Percentiles rank a stretch among this genome's conserved stretches.
Conservation (phyloP, 176 grass and related monocot species). For the Rhipidocladum racemiflorum region DNA sequence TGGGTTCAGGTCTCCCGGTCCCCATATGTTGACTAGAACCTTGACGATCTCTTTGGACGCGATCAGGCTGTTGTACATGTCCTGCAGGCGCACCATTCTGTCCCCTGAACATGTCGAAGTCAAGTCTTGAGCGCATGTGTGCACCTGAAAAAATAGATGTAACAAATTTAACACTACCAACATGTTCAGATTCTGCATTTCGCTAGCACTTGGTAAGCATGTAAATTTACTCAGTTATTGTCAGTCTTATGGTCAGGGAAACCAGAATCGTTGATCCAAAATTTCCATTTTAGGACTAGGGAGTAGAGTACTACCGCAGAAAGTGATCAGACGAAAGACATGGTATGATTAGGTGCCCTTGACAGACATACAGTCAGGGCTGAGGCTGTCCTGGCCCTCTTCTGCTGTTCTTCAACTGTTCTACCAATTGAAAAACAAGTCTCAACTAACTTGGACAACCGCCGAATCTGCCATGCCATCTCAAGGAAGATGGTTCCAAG, state of each 20-base stretch:
- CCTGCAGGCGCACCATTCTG: constrained; percentile 23
- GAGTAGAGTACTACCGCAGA: neutral
- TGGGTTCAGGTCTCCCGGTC: constrained; percentile 29
- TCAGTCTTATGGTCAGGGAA: neutral
- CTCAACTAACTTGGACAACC: constrained; percentile 26
- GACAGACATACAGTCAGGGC: constrained; percentile 25
- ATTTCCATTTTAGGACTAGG: neutral
- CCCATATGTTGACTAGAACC: constrained; percentile 41
- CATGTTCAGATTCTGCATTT: neutral
- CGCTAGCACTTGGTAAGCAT: neutral
- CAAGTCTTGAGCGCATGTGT: neutral
- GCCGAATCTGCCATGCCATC: constrained; percentile 36
- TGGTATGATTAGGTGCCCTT: constrained; percentile 20
- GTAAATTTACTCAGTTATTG: neutral
- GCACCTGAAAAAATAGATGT: constrained; percentile 23
- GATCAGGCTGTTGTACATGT: constrained; percentile 53
- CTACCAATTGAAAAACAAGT: constrained; percentile 32
- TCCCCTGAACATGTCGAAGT: neutral
- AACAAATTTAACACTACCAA: neutral
- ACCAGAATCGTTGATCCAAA: neutral
- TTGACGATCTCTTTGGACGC: constrained; percentile 72
- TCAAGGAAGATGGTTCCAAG: neutral
- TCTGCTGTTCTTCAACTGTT: neutral
- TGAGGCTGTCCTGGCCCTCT: constrained; percentile 38
- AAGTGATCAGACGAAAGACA: neutral